Conservation (phyloP, 371 early-diverging fungal species). For the Enterospora canceri region DNA sequence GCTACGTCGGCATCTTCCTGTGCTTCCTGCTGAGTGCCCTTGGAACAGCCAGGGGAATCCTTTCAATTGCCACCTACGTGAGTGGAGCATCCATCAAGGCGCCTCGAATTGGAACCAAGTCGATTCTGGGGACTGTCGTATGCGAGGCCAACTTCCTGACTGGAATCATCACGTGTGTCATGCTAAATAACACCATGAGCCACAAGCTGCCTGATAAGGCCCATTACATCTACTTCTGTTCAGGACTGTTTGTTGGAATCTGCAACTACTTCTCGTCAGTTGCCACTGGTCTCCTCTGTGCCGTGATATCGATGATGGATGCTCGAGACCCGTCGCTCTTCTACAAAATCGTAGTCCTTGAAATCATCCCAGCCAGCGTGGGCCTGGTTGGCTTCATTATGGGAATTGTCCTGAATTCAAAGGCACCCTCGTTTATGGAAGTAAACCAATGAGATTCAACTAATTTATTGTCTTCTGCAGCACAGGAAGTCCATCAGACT, state of each 20-base stretch:
- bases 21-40: slow-evolving; percentile 46
- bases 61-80: slow-evolving; percentile 47
- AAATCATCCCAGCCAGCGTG: slow-evolving; percentile 52
- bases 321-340: slow-evolving; percentile 51
- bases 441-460: background rate
- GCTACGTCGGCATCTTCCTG: slow-evolving; percentile 45
- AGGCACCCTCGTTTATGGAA: slow-evolving; percentile 11
- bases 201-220: background rate
- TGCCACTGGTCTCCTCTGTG: slow-evolving; percentile 53
- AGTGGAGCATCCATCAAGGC: slow-evolving; percentile 49
- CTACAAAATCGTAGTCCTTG: slow-evolving; percentile 54
- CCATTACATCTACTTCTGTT: slow-evolving; percentile 30
- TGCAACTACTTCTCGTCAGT: slow-evolving; percentile 45
- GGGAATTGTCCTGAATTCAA: slow-evolving; percentile 36
- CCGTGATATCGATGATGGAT: slow-evolving; percentile 51
- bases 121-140: slow-evolving; percentile 54
- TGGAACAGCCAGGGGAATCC: slow-evolving; percentile 49
- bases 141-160: slow-evolving; percentile 56
- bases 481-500: background rate
- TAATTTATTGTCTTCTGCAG: background rate
- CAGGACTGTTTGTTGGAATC: slow-evolving; percentile 52
- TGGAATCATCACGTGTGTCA: slow-evolving; percentile 43
- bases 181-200: slow-evolving; percentile 30
- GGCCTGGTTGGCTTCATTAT: slow-evolving; percentile 54
- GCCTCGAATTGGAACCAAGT: slow-evolving; percentile 51